phyloP scores from a whole-genome alignment of 2,329 filamentous ascomycete species.

The Neonectria coccinea region DNA sequence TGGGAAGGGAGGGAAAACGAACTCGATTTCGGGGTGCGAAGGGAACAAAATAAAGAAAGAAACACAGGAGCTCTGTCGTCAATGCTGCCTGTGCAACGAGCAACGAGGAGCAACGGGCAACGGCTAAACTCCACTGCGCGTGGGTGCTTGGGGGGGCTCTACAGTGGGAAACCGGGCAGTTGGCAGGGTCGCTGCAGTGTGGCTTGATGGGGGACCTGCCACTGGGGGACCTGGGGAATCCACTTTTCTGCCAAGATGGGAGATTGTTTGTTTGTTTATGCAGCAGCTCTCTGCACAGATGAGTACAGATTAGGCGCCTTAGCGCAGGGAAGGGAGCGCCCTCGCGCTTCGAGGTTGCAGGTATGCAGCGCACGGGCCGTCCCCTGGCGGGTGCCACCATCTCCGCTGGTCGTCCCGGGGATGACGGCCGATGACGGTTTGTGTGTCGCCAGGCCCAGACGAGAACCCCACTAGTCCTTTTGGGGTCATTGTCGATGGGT shows the following conservation, averaged over 20 bases:
- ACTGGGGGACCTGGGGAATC: conserved; percentile 23
- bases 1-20: conserved; percentile 2
- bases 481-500: conserved; percentile 18
- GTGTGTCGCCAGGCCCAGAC: conserved; percentile 29
- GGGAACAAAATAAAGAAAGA: conserved; percentile 30
- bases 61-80: conserved; percentile 27
- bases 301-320: conserved; percentile 43
- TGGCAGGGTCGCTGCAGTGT: conserved; percentile 34
- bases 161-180: conserved; percentile 29
- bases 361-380: conserved; percentile 44
- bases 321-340: conserved; percentile 35
- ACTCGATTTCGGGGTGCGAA: conserved; percentile 15
- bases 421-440: conserved; percentile 44
- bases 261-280: conserved; percentile 54
- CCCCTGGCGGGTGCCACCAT: conserved; percentile 25
- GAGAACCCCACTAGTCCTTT: conserved; percentile 1
- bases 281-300: conserved; percentile 39
- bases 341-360: conserved; percentile 25
- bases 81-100: conserved; percentile 35
- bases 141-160: conserved; percentile 7
- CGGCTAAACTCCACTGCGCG: conserved; percentile 20
- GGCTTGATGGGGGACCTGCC: conserved; percentile 37
- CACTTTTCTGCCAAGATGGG: conserved; percentile 42
- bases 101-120: conserved; percentile 47
- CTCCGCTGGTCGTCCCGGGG: conserved; percentile 49